phyloP scores from a whole-genome alignment of 2,329 filamentous ascomycete species.

The Monilinia fructigena region DNA sequence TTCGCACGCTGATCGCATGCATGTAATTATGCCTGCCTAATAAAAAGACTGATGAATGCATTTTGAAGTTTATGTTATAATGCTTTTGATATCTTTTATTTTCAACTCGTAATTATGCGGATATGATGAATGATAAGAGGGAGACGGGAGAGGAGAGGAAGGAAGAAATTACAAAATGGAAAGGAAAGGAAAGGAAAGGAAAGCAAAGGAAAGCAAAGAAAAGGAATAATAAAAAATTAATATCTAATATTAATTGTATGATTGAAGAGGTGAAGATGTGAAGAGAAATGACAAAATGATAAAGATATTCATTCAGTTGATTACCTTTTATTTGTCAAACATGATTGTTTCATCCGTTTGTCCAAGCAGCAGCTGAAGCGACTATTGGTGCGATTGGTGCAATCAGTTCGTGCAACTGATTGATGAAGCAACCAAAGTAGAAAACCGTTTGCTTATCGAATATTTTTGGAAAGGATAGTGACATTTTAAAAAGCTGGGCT shows the following conservation, averaged over 20 bases:
- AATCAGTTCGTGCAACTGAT: too few relatives aligned
- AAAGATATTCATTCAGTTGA: neutral
- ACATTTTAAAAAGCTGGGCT: too few relatives aligned
- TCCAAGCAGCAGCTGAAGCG: too few relatives aligned
- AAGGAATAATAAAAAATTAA: neutral
- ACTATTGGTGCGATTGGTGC: too few relatives aligned
- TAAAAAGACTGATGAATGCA: slow-evolving; percentile 5
- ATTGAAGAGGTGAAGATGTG: too few relatives aligned
- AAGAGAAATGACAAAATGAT: neutral
- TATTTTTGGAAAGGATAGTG: too few relatives aligned
- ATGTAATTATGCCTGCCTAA: neutral
- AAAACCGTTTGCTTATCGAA: too few relatives aligned
- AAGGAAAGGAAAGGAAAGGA: neutral
- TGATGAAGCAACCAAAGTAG: too few relatives aligned
- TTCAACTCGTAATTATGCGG: neutral
- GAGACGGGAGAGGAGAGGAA: neutral
- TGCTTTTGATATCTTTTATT: neutral
- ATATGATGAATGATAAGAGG: neutral
- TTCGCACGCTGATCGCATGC: neutral
- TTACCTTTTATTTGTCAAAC: neutral
- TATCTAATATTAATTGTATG: too few relatives aligned
- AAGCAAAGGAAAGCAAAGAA: neutral
- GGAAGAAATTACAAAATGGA: neutral
- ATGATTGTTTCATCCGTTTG: neutral
- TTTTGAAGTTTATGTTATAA: neutral